Evolutionary conservation across 441 rosid species (phyloP).

Genomic region (Aquilaria agallochum): DNA sequence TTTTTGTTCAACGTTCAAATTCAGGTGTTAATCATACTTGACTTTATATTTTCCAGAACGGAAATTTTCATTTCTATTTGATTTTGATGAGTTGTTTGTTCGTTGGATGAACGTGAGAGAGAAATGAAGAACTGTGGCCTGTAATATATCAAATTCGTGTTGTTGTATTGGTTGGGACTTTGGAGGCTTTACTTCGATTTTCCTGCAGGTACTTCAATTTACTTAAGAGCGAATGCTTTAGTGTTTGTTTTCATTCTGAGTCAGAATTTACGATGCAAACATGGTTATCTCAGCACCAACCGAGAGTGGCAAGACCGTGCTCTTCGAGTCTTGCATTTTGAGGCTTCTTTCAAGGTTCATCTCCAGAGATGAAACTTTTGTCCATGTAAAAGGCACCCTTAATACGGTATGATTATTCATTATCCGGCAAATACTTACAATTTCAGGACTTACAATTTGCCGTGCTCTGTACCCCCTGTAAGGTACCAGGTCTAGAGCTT

Average conservation of each 20-base stretch:
- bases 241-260: constrained; percentile 61
- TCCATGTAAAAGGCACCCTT: constrained; percentile 75
- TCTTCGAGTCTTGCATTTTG: constrained; percentile 87
- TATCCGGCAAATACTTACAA: not conserved
- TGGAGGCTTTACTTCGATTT: not conserved
- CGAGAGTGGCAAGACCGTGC: constrained; percentile 96
- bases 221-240: constrained; percentile 94
- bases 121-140: constrained; percentile 3
- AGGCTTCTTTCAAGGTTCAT: constrained; percentile 84
- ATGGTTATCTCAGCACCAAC: constrained; percentile 98
- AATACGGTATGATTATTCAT: constrained; percentile 60
- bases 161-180: not conserved
- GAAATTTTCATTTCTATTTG: constrained; percentile 1
- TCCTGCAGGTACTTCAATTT: constrained; percentile 84
- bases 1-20: constrained; percentile 68
- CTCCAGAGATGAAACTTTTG: constrained; percentile 56
- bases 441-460: not conserved
- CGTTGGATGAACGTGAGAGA: not conserved
- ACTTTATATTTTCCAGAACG: too few species aligned
- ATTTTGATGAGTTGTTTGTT: not conserved
- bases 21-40: constrained; percentile 49
- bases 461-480: too few species aligned
- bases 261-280: constrained; percentile 38
- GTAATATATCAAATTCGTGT: not conserved
- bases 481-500: too few species aligned